A percentile compares a stretch with the other conserved stretches of the same genome.
These are phyloP conservation scores for Aspergillus costaricaensis DNA, from an alignment of 2,329 filamentous ascomycete genomes.

Conservation along the genomic window DNA sequence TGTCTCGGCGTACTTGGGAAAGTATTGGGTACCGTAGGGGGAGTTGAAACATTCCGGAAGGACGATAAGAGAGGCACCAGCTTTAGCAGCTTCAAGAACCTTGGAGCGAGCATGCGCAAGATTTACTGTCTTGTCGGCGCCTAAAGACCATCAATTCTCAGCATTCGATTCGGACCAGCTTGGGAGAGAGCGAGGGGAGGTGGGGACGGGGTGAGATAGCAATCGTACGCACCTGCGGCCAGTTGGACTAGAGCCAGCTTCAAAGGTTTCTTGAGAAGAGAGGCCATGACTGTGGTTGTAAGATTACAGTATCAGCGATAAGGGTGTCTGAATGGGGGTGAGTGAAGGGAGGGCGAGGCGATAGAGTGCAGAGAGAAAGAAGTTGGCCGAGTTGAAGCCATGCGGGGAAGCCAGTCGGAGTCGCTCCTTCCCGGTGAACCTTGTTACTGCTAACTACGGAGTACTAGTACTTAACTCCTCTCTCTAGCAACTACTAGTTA, in stretches of 20 bases:
- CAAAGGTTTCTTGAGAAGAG: conserved; percentile 71
- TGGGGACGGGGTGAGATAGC: background rate
- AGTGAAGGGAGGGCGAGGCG: background rate
- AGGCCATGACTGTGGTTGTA: conserved; percentile 45
- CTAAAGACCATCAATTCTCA: conserved; percentile 35
- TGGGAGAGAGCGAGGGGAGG: background rate
- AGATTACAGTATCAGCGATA: too few species aligned
- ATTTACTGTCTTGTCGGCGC: conserved; percentile 81
- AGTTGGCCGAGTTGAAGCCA: background rate
- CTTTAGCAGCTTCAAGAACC: conserved; percentile 74
- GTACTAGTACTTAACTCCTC: background rate
- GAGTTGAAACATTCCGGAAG: conserved; percentile 99
- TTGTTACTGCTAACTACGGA: background rate
- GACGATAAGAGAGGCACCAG: conserved; percentile 82
- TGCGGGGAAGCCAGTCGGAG: conserved; percentile 1
- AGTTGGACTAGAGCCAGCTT: conserved; percentile 83
- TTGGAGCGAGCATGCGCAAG: conserved; percentile 77
- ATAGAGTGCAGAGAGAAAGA: background rate
- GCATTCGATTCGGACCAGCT: background rate
- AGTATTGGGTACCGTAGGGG: conserved; percentile 89
- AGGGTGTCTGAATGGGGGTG: background rate
- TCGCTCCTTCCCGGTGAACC: background rate
- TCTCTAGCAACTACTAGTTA: background rate
- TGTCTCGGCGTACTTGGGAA: conserved; percentile 87
- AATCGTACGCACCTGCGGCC: conserved; percentile 59